Percentiles rank a stretch among this genome's conserved stretches.
phyloP scores from a whole-genome alignment of 495 filamentous ascomycete genomes.

The Tuber indicum region DNA sequence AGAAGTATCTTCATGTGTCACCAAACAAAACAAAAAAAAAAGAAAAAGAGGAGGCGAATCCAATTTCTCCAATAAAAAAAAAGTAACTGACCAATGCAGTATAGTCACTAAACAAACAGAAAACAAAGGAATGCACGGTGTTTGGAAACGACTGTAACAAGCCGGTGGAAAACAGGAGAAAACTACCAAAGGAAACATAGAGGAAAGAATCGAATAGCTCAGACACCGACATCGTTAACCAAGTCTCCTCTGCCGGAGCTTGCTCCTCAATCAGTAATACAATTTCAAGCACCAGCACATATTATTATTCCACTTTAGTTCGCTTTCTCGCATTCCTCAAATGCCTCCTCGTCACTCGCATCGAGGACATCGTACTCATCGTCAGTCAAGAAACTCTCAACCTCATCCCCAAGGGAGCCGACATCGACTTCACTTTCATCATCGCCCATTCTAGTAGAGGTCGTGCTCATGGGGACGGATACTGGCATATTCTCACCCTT shows the following conservation, averaged over 20 bases:
- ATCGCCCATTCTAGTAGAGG: conserved; percentile 46
- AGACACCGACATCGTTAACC: conserved; percentile 32
- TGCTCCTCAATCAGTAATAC: conserved; percentile 28
- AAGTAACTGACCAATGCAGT: conserved; percentile 14
- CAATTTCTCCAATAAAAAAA: conserved; percentile 6
- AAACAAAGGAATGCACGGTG: not conserved
- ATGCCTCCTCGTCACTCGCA: conserved; percentile 80
- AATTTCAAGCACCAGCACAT: conserved; percentile 26
- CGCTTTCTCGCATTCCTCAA: conserved; percentile 35
- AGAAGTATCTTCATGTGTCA: not conserved
- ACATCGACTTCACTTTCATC: conserved; percentile 54
- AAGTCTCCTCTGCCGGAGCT: conserved; percentile 13
- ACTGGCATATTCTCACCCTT: conserved; percentile 42
- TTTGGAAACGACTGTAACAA: conserved; percentile 17
- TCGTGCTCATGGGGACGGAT: conserved; percentile 46
- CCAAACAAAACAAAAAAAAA: not conserved
- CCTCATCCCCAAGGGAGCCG: conserved; percentile 46
- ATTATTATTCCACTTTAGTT: conserved; percentile 17
- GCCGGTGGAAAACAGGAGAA: conserved; percentile 13
- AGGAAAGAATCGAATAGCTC: conserved; percentile 17
- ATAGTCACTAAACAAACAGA: conserved; percentile 22
- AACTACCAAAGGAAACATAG: conserved; percentile 20
- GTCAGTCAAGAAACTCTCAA: conserved; percentile 75
- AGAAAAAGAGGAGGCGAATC: not conserved
- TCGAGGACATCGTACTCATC: conserved; percentile 97